Percentiles rank a stretch among this genome's conserved stretches.
phyloP scores from a whole-genome alignment of 805 yeast genomes.

The Yarrowia phangngaensis region DNA sequence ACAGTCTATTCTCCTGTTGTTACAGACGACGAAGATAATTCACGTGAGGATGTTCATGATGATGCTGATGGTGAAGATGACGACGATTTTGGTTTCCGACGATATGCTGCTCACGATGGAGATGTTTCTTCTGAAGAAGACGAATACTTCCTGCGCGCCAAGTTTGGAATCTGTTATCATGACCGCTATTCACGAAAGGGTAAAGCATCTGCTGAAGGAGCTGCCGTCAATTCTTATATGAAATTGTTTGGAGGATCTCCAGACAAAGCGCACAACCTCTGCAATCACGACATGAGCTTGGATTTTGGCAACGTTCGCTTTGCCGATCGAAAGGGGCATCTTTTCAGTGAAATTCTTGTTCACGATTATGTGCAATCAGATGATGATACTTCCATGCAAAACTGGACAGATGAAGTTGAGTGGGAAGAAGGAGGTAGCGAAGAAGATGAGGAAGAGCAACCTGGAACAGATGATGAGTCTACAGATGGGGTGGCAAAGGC shows the following conservation, averaged over 20 bases:
- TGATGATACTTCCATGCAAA: slow-evolving; percentile 22
- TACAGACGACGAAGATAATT: slow-evolving; percentile 8
- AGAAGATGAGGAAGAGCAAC: background rate
- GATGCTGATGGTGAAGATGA: slow-evolving; percentile 17
- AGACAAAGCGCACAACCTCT: slow-evolving; percentile 9
- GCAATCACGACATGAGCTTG: slow-evolving; percentile 6
- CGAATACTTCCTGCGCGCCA: slow-evolving; percentile 21
- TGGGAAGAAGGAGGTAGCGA: slow-evolving; percentile 12
- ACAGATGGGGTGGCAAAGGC: background rate
- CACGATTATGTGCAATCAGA: slow-evolving; percentile 24
- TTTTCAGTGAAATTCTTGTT: slow-evolving; percentile 11
- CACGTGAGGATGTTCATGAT: slow-evolving; percentile 15
- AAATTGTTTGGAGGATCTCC: slow-evolving; percentile 3
- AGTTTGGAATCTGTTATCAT: slow-evolving; percentile 24
- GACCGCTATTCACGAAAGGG: slow-evolving; percentile 5
- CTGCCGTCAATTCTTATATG: slow-evolving; percentile 12
- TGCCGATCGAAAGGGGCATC: slow-evolving; percentile 12
- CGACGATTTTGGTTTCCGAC: slow-evolving; percentile 16
- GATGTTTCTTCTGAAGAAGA: slow-evolving; percentile 24
- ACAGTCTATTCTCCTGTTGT: slow-evolving; percentile 16
- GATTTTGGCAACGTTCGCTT: slow-evolving; percentile 9
- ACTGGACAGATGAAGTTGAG: slow-evolving; percentile 24
- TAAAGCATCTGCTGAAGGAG: background rate
- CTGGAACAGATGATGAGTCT: background rate
- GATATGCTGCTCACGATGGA: slow-evolving; percentile 7